Evolutionary conservation across 805 yeast species (phyloP), one percentile per base, ranked within the genome.

Genomic region (Suhomyces pyralidae): DNA sequence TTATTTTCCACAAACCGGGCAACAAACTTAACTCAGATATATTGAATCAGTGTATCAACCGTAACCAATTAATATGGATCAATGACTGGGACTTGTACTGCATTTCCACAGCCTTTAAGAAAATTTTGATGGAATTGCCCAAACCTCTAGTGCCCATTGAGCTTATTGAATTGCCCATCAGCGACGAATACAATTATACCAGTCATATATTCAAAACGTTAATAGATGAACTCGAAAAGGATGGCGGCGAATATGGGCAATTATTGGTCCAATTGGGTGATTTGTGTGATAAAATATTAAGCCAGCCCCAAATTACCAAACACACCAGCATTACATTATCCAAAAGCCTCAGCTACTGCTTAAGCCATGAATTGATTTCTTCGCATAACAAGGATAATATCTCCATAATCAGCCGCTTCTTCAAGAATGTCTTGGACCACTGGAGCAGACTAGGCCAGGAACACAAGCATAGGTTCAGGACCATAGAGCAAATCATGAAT

Each of bases 1-100:
- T 81, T 34, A 65, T 83, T 1, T 81, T 83, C 56, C 82, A 81
- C 55, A 77, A 73, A 56, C 86, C 86, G 1, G 88, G 87, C 0
- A 78, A 81, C 48, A 78, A 76, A 52, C 56, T 67, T 36, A 67
- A 71, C 47, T 74, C 81, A 2, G 70, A 76, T 48, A 74, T 83
- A 19, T 64, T 82, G 44, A 68, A 71, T 48, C 77, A 74, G 55
- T 78, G 85, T 40, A 78, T 82, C 22, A 77, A 74, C 59, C 66
- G 87, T 30, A 78, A 80, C 61, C 88, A 83, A 64, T 59, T 76
- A 30, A 62, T 83, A 28, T 74, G 81, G 68, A 69, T 83, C 36
- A 74, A 74, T 50, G 86, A 83, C 61, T 84, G 82, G 74, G 83
- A 82, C 49, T 72, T 85, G 9, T 73, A 74, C 55, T 74, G 79